Percentiles rank a stretch among this genome's conserved stretches.
Conservation (phyloP, 257 asterid genomes). For the Penstemon barbatus region DNA sequence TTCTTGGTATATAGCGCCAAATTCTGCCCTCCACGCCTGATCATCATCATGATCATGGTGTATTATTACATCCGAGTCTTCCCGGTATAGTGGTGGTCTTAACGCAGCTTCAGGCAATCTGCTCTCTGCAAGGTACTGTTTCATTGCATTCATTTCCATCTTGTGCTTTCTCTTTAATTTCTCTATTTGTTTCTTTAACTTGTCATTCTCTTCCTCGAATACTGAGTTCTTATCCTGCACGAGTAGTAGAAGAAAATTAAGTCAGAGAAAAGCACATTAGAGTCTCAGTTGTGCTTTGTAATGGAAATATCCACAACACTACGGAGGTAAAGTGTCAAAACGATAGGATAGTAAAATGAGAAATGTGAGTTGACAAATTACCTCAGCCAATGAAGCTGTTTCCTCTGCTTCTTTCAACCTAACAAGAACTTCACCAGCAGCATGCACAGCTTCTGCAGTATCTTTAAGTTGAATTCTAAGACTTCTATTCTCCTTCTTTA, state of each 20-base stretch:
- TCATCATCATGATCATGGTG: slow-evolving; percentile 63
- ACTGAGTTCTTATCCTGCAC: slow-evolving; percentile 59
- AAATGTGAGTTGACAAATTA: slow-evolving; percentile 10
- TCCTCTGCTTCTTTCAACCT: slow-evolving; percentile 93
- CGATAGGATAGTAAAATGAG: background rate
- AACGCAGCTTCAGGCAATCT: slow-evolving; percentile 90
- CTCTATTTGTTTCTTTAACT: slow-evolving; percentile 71
- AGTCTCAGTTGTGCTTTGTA: too few species aligned
- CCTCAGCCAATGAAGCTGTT: slow-evolving; percentile 83
- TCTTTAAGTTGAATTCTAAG: slow-evolving; percentile 79
- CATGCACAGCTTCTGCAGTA: slow-evolving; percentile 97
- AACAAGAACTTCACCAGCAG: slow-evolving; percentile 93
- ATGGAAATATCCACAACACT: too few species aligned
- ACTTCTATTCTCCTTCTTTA: slow-evolving; percentile 75
- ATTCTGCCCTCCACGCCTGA: slow-evolving; percentile 97
- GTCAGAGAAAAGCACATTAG: background rate
- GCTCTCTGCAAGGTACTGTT: slow-evolving; percentile 90
- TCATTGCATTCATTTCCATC: slow-evolving; percentile 96
- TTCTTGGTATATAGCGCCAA: slow-evolving; percentile 94
- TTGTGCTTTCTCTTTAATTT: slow-evolving; percentile 88
- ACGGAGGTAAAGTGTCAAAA: too few species aligned
- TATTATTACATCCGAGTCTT: slow-evolving; percentile 48
- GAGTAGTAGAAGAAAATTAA: background rate
- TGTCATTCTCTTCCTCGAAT: slow-evolving; percentile 77
- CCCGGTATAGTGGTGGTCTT: slow-evolving; percentile 45